A percentile compares a stretch with the other conserved stretches of the same genome.
These are phyloP conservation scores for Candida pseudoglaebosa DNA, from an alignment of 805 yeast genomes.

Conservation along the genomic window DNA sequence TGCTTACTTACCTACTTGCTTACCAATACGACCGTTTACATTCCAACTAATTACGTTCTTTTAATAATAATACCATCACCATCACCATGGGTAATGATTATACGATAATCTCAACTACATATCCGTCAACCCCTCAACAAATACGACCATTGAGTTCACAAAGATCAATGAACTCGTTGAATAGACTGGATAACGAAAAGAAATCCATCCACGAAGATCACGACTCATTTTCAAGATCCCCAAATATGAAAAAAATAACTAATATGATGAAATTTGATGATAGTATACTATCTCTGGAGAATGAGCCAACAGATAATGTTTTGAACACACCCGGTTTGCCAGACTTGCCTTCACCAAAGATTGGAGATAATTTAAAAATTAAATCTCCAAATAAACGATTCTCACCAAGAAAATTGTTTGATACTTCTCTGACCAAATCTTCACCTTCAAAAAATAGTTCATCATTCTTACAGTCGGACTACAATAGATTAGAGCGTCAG, in stretches of 20 bases:
- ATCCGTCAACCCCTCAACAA: slow-evolving; percentile 4
- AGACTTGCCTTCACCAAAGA: neutral
- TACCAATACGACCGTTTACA: neutral
- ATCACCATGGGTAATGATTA: slow-evolving; percentile 1
- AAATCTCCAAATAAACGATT: neutral
- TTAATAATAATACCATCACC: too few species aligned
- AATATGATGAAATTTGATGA: neutral
- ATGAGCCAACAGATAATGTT: too few species aligned
- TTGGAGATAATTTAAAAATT: neutral
- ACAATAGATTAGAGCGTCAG: slow-evolving; percentile 11
- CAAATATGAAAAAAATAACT: neutral
- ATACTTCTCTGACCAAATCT: neutral
- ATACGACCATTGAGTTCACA: slow-evolving; percentile 11
- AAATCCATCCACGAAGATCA: neutral
- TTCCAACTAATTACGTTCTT: neutral
- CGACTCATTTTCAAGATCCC: neutral
- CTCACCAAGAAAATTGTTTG: neutral
- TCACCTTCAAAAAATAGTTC: neutral
- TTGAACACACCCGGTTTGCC: too few species aligned
- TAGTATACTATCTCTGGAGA: slow-evolving; percentile 1
- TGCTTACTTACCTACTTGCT: neutral
- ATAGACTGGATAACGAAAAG: slow-evolving; percentile 1
- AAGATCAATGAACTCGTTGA: slow-evolving; percentile 12
- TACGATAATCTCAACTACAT: slow-evolving; percentile 1
- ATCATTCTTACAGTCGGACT: neutral